Conservation (phyloP, 371 early-diverging fungal species). For the Mortierella sp. region DNA sequence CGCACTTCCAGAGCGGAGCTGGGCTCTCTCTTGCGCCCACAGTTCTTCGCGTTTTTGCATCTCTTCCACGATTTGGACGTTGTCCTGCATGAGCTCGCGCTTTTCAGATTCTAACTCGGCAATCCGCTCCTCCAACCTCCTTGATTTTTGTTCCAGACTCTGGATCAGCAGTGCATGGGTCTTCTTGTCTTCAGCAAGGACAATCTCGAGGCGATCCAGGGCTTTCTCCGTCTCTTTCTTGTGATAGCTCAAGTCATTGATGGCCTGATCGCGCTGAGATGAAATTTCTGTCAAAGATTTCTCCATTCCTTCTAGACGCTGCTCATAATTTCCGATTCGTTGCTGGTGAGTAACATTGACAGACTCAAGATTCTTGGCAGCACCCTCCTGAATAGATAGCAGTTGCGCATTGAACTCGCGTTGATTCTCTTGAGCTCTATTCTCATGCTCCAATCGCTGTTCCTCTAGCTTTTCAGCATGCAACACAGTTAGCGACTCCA, state of each 20-base stretch:
- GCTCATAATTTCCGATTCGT: conserved; percentile 5
- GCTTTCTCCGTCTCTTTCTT: conserved; percentile 47
- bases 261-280: conserved; percentile 38
- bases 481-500: conserved; percentile 10
- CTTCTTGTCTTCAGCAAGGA: conserved; percentile 40
- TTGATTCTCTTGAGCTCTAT: conserved; percentile 2
- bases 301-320: conserved; percentile 14
- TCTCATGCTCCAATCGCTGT: conserved; percentile 17
- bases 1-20: conserved; percentile 16
- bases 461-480: conserved; percentile 16
- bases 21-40: conserved; percentile 37
- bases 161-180: conserved; percentile 27
- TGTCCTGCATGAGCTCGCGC: conserved; percentile 44
- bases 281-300: conserved; percentile 2
- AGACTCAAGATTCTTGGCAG: conserved; percentile 10
- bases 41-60: conserved; percentile 50
- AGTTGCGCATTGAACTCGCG: conserved; percentile 14
- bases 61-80: conserved; percentile 55
- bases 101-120: conserved; percentile 25
- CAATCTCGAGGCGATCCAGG: conserved; percentile 42
- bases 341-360: not conserved
- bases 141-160: conserved; percentile 35
- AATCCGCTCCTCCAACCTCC: conserved; percentile 25
- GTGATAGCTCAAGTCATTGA: conserved; percentile 32
- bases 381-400: conserved; percentile 8